Base-by-base conservation (phyloP, 768 basidiomycete species). In the Astraeus odoratus region DNA sequence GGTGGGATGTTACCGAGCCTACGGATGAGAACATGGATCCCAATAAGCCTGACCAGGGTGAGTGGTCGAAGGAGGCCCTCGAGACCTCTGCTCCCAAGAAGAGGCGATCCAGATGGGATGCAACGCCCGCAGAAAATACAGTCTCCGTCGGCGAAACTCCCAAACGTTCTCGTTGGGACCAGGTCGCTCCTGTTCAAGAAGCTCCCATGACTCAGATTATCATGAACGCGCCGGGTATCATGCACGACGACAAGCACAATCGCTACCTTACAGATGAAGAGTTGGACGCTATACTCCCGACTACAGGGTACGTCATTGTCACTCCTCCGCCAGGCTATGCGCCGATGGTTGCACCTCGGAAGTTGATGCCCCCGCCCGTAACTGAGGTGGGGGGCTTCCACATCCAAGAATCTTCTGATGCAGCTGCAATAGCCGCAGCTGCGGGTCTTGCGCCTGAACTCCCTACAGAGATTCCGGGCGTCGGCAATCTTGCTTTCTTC, bases 391-490 rank as follows among this genome's bases (percentile, higher is more conserved):
- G 84, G 51, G 95, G 95, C 34, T 98, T 98, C 74, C 93, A 97
- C 51, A 95, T 96, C 45, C 91, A 96, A 67, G 94, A 97, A 51
- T 81, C 94, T 47, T 90, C 92, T 9, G 92, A 94, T 55, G 86
- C 87, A 13, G 88, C 87, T 18, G 86, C 91, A 6, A 73, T 79
- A 0, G 89, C 90, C 0, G 93, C 91, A 0, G 92, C 91, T 0
- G 89, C 92, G 0, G 93, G 94, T 38, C 83, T 95, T 39, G 88
- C 87, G 18, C 87, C 88, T 5, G 95, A 99, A 56, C 67, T 95
- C 6, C 94, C 94, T 7, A 97, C 95, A 3, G 95, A 99, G 61
- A 98, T 99, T 51, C 93, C 94, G 22, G 96, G 96, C 24, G 94
- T 99, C 35, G 96, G 96, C 25, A 91, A 84, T 53, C 77, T 99